Conservation (phyloP, 805 yeast genomes). For the Starmerella vaccinii region DNA sequence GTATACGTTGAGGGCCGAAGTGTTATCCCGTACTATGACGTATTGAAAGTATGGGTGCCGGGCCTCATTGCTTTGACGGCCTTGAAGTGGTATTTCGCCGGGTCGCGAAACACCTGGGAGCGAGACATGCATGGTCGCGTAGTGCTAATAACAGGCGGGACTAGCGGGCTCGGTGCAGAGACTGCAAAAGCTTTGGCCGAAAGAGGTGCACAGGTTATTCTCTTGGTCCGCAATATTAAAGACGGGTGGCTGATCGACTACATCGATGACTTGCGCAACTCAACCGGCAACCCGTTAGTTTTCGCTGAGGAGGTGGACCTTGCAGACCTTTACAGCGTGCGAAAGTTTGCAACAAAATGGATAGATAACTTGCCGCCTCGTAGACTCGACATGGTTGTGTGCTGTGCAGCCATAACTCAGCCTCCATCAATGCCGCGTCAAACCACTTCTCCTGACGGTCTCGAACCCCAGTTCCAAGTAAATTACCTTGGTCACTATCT, state of each 20-base stretch:
- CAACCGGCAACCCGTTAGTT: slow-evolving; percentile 59
- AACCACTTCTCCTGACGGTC: slow-evolving; percentile 59
- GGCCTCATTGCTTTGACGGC: slow-evolving; percentile 38
- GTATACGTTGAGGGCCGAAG: slow-evolving; percentile 63
- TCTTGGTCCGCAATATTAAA: slow-evolving; percentile 52
- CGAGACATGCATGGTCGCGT: slow-evolving; percentile 87
- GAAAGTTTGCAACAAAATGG: slow-evolving; percentile 92
- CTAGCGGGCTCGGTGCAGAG: slow-evolving; percentile 78
- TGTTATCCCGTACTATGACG: slow-evolving; percentile 62
- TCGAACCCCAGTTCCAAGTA: slow-evolving; percentile 73
- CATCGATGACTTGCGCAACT: slow-evolving; percentile 63
- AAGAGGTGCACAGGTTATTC: slow-evolving; percentile 76
- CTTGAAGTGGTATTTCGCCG: slow-evolving; percentile 66
- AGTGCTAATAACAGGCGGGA: slow-evolving; percentile 59
- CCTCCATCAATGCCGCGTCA: slow-evolving; percentile 62
- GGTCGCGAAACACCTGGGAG: slow-evolving; percentile 80
- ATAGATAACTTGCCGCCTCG: slow-evolving; percentile 83
- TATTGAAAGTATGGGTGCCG: slow-evolving; percentile 47
- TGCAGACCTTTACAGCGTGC: slow-evolving; percentile 56
- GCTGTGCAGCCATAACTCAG: slow-evolving; percentile 74
- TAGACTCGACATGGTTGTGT: slow-evolving; percentile 77
- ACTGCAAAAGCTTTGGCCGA: slow-evolving; percentile 63
- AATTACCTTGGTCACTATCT: slow-evolving; percentile 79
- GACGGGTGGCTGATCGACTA: slow-evolving; percentile 75
- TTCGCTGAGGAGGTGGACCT: slow-evolving; percentile 89